phyloP scores from a whole-genome alignment of 2,329 filamentous ascomycete genomes.

The Xylariomycetidae sp. region DNA sequence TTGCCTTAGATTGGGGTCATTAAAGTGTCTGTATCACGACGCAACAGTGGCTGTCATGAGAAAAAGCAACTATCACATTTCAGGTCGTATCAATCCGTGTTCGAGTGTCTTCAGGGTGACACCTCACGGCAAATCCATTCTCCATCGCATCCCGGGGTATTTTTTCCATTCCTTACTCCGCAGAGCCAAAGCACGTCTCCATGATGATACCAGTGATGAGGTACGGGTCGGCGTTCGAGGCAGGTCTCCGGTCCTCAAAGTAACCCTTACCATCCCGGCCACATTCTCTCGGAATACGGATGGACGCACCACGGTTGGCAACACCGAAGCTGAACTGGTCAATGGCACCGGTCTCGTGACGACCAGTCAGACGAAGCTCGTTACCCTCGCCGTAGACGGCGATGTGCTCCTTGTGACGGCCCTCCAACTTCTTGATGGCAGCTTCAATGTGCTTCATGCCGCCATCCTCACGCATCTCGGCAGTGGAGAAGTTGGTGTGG shows the following conservation, averaged over 20 bases:
- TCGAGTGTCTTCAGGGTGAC: no score
- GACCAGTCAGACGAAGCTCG: slow-evolving; percentile 85
- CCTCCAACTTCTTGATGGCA: slow-evolving; percentile 76
- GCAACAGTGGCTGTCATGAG: no score
- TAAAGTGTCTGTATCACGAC: no score
- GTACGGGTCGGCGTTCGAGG: slow-evolving; percentile 77
- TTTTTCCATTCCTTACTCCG: no score
- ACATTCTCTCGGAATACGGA: slow-evolving; percentile 82
- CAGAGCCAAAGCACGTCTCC: no score
- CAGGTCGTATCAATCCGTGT: no score
- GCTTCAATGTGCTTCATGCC: slow-evolving; percentile 94
- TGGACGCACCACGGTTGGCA: slow-evolving; percentile 90
- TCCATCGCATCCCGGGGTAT: no score
- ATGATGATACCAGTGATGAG: slow-evolving; percentile 74
- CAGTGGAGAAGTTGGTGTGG: slow-evolving; percentile 85
- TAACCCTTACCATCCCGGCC: slow-evolving; percentile 89
- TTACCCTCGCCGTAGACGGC: slow-evolving; percentile 95
- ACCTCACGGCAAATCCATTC: no score
- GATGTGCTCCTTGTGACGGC: slow-evolving; percentile 77
- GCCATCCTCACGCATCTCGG: slow-evolving; percentile 81
- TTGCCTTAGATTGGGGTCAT: no score
- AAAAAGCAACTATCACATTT: no score
- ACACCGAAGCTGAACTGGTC: slow-evolving; percentile 92
- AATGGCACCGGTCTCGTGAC: slow-evolving; percentile 89
- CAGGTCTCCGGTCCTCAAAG: slow-evolving; percentile 80